Evolutionary conservation across 441 rosid genomes (phyloP).

Genomic region (Euphorbia schlechtendalii): DNA sequence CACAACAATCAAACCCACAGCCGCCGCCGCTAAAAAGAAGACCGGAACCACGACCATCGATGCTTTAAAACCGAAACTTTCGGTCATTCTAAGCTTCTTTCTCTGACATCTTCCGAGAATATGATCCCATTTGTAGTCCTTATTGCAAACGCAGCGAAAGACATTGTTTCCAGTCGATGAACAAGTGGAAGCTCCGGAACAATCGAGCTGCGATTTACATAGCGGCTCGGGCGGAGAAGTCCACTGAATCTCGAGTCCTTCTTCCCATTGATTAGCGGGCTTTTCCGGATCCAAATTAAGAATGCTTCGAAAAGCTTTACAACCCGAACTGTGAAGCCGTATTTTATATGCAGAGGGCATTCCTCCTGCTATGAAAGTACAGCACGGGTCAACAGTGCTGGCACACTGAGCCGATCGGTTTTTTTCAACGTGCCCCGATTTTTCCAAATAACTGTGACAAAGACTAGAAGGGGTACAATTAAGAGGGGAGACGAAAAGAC

Average conservation of each 20-base stretch:
- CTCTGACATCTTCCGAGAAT: conserved; percentile 31
- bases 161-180: conserved; percentile 20
- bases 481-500: conserved; percentile 49
- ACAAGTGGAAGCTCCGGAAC: conserved; percentile 43
- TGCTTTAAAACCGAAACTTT: conserved; percentile 26
- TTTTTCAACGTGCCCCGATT: conserved; percentile 32
- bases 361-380: conserved; percentile 54
- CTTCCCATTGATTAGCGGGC: conserved; percentile 43
- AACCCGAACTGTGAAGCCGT: conserved; percentile 53
- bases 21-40: conserved; percentile 16
- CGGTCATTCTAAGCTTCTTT: conserved; percentile 20
- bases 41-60: conserved; percentile 28
- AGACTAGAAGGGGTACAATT: conserved; percentile 57
- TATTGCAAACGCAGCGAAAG: conserved; percentile 43
- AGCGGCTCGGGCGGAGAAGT: conserved; percentile 40
- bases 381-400: conserved; percentile 34
- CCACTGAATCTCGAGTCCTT: conserved; percentile 60
- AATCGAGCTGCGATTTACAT: conserved; percentile 39
- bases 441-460: conserved; percentile 48
- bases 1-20: conserved; percentile 11
- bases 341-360: conserved; percentile 57
- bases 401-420: conserved; percentile 40
- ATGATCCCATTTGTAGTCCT: conserved; percentile 38
- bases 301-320: conserved; percentile 53
- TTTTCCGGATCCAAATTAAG: conserved; percentile 37